Base-by-base conservation (phyloP, 495 filamentous ascomycete species). In the Penicillium robsamsonii region DNA sequence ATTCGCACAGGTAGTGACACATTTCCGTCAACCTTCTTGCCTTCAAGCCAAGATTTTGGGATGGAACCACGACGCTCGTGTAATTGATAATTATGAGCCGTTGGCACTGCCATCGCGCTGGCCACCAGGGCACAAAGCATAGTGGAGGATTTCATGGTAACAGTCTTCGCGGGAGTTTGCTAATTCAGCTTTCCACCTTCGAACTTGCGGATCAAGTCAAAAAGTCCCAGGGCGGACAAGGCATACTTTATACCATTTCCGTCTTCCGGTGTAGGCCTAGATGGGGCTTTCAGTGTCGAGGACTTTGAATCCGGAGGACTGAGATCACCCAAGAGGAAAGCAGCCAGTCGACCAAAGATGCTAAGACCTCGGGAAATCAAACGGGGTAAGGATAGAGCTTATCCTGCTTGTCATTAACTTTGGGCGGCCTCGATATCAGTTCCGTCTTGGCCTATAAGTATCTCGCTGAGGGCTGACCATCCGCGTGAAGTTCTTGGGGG, bases 1-100 rank as follows among this genome's bases (percentile, higher is more conserved):
- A 85, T 83, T 43, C 81, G 74, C 24, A 85, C 75, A 2, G 81
- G 80, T 17, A 85, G 68, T 8, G 74, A 61, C 3, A 73, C 60
- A 13, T 62, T 57, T 7, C 55, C 59, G 17, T 72, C 53, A 22
- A 77, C 49, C 45, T 62, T 66, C 38, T 64, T 61, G 11, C 55
- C 62, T 51, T 72, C 60, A 24, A 49, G 46, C 75, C 74, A 79
- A 10, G 63, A 67, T 6, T 37, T 53, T 20, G 73, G 75, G 12
- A 70, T 56, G 13, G 24, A 60, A 33, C 68, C 60, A 13, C 76
- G 70, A 22, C 76, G 75, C 56, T 79, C 76, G 54, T 79, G 76
- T 5, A 71, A 57, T 29, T 69, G 61, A 60, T 77, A 68, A n/a
- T 61, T 48, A 13, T 62, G 57, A 3, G 60, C 38, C 2, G 62